Base-by-base conservation (phyloP, 768 basidiomycete species). In the Ramaria sp. region DNA sequence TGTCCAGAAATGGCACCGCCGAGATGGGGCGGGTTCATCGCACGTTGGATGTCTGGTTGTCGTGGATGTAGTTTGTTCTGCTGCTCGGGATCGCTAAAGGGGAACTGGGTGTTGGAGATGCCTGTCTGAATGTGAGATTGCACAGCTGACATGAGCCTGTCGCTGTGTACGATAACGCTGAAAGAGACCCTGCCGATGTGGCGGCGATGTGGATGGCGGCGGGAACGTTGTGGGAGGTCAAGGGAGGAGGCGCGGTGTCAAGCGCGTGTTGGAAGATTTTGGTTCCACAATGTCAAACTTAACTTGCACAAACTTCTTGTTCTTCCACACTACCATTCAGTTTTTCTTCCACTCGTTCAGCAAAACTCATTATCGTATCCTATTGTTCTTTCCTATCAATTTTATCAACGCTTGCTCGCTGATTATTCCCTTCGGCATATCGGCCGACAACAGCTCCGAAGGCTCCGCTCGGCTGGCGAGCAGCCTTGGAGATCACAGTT, bases 211-310 rank as follows among this genome's bases (percentile, higher is more conserved):
- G 20, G 48, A 50, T 50, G 48, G 48, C 18, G 48, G 48, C 48
- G 48, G 30, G 47, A 27, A 32, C 22, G 47, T 12, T 5, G 28
- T 48, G 20, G 47, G 48, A 18, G 48, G 48, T 37, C 45, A 24
- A 50, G 48, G 47, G 47, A 50, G 48, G 15, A 50, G 48, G 48
- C 48, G 48, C 48, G 48, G 39, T 41, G 16, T n/a, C 39, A 27
- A 50, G 48, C 30, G 30, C 48, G 48, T 50, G 27, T 22, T 18
- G 30, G 48, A 36, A 50, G 48, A n/a, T 37, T 34, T 34, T 34
- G 18, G 24, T 32, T 32, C 48, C 47, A 30, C n/a, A n/a, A n/a
- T n/a, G n/a, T n/a, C n/a, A n/a, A n/a, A n/a, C n/a, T n/a, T n/a
- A n/a, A n/a, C n/a, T n/a, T n/a, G n/a, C n/a, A n/a, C n/a, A n/a